Percentiles rank a stretch among this genome's conserved stretches.
phyloP scores from a whole-genome alignment of 768 basidiomycete species.

The Termitomyces sp. region DNA sequence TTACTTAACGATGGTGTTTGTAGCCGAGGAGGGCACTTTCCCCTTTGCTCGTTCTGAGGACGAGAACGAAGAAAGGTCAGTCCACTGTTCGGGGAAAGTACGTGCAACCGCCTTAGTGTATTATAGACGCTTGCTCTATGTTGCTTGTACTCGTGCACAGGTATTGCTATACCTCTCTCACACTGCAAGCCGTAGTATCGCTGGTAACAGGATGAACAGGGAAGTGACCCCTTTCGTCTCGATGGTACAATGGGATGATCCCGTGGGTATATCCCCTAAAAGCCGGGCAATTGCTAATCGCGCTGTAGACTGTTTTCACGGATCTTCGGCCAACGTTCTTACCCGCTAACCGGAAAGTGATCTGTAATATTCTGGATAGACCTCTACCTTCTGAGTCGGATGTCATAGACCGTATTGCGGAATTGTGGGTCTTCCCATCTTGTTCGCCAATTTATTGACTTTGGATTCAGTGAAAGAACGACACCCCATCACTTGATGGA shows the following conservation, averaged over 20 bases:
- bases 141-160: constrained; percentile 86
- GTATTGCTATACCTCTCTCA: constrained; percentile 27
- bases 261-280: constrained; percentile 27
- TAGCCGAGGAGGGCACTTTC: constrained; percentile 70
- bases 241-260: constrained; percentile 31
- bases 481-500: constrained; percentile 16
- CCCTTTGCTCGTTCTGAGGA: constrained; percentile 74
- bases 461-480: constrained; percentile 22
- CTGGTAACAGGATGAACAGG: constrained; percentile 36
- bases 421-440: constrained; percentile 41
- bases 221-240: constrained; percentile 56
- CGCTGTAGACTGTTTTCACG: constrained; percentile 36
- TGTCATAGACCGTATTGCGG: constrained; percentile 32
- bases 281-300: not conserved
- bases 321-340: constrained; percentile 37
- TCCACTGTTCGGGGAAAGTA: not conserved
- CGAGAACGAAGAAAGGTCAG: constrained; percentile 74
- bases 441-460: constrained; percentile 7
- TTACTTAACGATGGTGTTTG: not conserved
- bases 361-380: constrained; percentile 51
- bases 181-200: constrained; percentile 5
- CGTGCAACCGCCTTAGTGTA: not conserved
- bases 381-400: constrained; percentile 36
- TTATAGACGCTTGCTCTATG: constrained; percentile 74
- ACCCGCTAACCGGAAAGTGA: constrained; percentile 35